A percentile compares a stretch with the other conserved stretches of the same genome.
Evolutionary conservation across 2,329 filamentous ascomycete genomes (phyloP).

Genomic region (Cercospora janseana): DNA sequence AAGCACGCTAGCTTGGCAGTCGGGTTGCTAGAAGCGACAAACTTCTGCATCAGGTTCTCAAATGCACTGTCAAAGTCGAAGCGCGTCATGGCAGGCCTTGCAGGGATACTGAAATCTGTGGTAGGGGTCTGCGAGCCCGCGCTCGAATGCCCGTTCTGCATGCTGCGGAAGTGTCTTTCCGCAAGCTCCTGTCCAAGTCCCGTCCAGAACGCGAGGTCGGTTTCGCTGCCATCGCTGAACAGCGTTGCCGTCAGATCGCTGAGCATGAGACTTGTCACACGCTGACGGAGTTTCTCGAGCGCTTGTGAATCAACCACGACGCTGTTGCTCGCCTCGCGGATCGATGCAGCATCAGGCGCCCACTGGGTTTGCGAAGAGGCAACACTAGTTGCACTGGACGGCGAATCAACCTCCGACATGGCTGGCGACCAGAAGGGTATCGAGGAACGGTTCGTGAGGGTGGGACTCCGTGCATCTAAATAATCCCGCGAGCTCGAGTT

Average conservation of each 20-base stretch:
- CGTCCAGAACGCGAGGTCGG: constrained; percentile 77
- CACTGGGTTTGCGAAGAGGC: constrained; percentile 40
- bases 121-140: constrained; percentile 25
- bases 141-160: constrained; percentile 16
- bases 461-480: constrained; percentile 66
- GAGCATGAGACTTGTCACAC: constrained; percentile 76
- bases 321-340: constrained; percentile 1
- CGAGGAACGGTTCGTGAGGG: constrained; percentile 69
- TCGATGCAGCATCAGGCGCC: constrained; percentile 13
- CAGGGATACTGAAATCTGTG: constrained; percentile 2
- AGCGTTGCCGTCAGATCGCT: constrained; percentile 87
- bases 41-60: constrained; percentile 74
- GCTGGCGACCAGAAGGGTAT: constrained; percentile 90
- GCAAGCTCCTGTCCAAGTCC: constrained; percentile 51
- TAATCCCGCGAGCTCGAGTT: constrained; percentile 56
- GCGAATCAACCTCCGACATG: constrained; percentile 63
- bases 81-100: constrained; percentile 7
- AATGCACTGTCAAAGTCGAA: constrained; percentile 71
- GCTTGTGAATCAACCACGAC: constrained; percentile 54
- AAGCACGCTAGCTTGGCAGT: constrained; percentile 80
- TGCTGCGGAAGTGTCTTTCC: constrained; percentile 26
- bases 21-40: constrained; percentile 86
- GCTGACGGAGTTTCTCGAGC: constrained; percentile 50
- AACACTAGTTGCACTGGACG: constrained; percentile 60
- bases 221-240: constrained; percentile 87